A percentile compares a stretch with the other conserved stretches of the same genome.
Evolutionary conservation across 108 stramenopile species (phyloP).

Genomic region (Tribonema minus): DNA sequence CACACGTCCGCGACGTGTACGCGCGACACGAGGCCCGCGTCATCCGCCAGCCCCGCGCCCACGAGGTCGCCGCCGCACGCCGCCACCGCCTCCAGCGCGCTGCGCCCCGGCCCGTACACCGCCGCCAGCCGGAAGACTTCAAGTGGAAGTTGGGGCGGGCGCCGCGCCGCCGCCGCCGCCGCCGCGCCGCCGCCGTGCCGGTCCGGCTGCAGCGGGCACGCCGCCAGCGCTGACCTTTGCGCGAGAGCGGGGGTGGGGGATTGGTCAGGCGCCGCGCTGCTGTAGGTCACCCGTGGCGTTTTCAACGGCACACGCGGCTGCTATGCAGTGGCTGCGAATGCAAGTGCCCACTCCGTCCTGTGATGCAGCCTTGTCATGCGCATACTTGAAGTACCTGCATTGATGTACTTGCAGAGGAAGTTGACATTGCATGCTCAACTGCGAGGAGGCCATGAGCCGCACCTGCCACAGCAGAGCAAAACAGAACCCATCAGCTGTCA

Average conservation of each 20-base stretch:
- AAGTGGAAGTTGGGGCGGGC: too few species aligned
- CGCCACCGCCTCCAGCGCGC: constrained; percentile 48
- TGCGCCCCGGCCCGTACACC: constrained; percentile 50
- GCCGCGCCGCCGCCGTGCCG: neutral
- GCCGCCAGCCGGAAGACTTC: constrained; percentile 51
- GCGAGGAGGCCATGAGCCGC: too few species aligned
- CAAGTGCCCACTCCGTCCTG: too few species aligned
- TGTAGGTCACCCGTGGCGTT: neutral
- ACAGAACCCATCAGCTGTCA: too few species aligned
- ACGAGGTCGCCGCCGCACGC: constrained; percentile 16
- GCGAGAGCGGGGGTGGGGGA: neutral
- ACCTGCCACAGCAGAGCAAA: too few species aligned
- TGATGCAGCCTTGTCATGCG: too few species aligned
- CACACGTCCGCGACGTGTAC: constrained; percentile 45
- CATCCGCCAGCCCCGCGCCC: neutral
- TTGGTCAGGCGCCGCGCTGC: neutral
- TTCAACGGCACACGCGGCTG: neutral
- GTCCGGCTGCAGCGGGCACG: neutral
- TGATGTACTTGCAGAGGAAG: too few species aligned
- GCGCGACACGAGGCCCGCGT: constrained; percentile 39
- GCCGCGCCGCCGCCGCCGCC: neutral
- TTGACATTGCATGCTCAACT: too few species aligned
- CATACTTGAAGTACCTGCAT: too few species aligned
- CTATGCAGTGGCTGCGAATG: too few species aligned
- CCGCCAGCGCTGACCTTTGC: neutral